A percentile compares a stretch with the other conserved stretches of the same genome.
Conservation (phyloP, 441 rosid genomes). For the Dalechampia spathulata region DNA sequence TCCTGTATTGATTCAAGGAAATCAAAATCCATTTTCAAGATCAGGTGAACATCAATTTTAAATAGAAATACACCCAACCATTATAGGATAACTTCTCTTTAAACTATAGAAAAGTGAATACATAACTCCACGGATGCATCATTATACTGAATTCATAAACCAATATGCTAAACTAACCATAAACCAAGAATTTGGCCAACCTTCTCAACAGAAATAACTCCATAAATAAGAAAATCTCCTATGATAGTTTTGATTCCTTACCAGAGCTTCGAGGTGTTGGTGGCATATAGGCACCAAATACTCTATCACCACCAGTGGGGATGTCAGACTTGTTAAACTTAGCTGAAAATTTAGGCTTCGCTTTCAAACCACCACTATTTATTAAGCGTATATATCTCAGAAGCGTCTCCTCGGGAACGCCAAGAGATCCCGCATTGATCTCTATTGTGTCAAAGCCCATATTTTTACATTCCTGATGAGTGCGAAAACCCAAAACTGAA, state of each 20-base stretch:
- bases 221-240: constrained; percentile 4
- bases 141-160: neutral
- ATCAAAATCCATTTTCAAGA: neutral
- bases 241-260: constrained; percentile 39
- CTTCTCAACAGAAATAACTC: too few relatives aligned
- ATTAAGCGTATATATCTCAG: constrained; percentile 73
- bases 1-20: neutral
- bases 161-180: too few relatives aligned
- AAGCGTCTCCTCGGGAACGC: constrained; percentile 73
- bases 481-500: constrained; percentile 1
- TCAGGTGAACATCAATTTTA: too few relatives aligned
- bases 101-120: neutral
- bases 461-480: constrained; percentile 63
- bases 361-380: constrained; percentile 73
- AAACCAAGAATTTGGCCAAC: too few relatives aligned
- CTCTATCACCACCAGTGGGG: constrained; percentile 46
- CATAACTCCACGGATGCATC: neutral
- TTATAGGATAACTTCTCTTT: neutral
- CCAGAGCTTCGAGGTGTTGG: constrained; percentile 70
- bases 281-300: constrained; percentile 70
- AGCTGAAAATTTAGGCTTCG: constrained; percentile 67
- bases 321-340: constrained; percentile 72
- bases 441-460: constrained; percentile 86
- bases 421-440: constrained; percentile 70
- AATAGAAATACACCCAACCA: too few relatives aligned